These are phyloP conservation scores for Cytospora chrysosperma DNA, from an alignment of 2,329 filamentous ascomycete genomes.

Conservation along the genomic window DNA sequence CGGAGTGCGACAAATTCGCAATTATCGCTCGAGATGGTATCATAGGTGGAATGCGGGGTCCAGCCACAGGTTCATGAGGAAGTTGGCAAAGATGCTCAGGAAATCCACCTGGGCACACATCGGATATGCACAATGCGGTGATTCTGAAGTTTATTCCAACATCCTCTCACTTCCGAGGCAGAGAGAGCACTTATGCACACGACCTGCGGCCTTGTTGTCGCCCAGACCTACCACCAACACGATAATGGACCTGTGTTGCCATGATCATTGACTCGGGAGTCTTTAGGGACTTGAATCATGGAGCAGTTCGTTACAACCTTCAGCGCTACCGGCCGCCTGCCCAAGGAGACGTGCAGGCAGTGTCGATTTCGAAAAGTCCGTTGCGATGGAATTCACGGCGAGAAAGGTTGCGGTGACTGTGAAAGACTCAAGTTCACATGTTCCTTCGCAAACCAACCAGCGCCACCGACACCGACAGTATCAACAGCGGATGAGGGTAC, in stretches of 20 bases:
- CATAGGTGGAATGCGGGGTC: slow-evolving; percentile 24
- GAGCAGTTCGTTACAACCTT: slow-evolving; percentile 25
- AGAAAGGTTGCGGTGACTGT: slow-evolving; percentile 22
- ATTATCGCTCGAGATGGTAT: slow-evolving; percentile 25
- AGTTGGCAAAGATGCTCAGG: background rate
- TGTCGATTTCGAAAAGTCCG: slow-evolving; percentile 23
- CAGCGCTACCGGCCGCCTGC: slow-evolving; percentile 21
- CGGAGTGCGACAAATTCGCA: slow-evolving; percentile 20
- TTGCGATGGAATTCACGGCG: slow-evolving; percentile 16
- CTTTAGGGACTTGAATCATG: slow-evolving; percentile 15
- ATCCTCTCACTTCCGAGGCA: slow-evolving; percentile 9
- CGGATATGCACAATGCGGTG: slow-evolving; percentile 24
- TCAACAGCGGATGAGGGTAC: slow-evolving; percentile 3
- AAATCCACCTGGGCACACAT: background rate
- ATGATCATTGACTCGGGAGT: background rate
- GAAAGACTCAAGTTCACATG: slow-evolving; percentile 22
- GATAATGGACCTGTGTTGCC: background rate
- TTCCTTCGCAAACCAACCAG: slow-evolving; percentile 20
- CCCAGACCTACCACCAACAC: background rate
- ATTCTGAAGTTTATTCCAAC: slow-evolving; percentile 17
- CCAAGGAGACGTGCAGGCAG: slow-evolving; percentile 24
- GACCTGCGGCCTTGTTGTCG: background rate
- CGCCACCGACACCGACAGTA: slow-evolving; percentile 7
- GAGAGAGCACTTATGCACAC: slow-evolving; percentile 2
- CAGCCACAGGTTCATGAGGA: slow-evolving; percentile 11